Conservation (phyloP, 78 protist genomes). For the Goniomonas avonlea region DNA sequence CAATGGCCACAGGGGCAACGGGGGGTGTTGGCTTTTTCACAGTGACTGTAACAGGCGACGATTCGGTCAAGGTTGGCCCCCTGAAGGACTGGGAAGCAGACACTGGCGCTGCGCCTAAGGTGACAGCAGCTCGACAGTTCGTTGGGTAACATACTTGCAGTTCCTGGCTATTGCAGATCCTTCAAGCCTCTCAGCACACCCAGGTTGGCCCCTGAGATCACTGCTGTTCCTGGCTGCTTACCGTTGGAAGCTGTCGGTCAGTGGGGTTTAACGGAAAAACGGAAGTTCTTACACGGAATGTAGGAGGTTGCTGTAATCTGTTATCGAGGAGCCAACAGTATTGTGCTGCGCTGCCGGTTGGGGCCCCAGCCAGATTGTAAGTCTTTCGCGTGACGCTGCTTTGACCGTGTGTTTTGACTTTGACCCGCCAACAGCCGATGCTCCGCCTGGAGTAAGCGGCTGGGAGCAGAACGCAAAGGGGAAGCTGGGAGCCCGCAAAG, state of each 20-base stretch:
- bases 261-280: not conserved
- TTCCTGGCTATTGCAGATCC: constrained; percentile 60
- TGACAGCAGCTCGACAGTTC: not conserved
- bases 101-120: not conserved
- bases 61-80: too few species aligned
- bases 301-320: not conserved
- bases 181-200: constrained; percentile 19
- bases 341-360: not conserved
- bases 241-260: not conserved
- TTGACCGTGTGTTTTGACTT: not conserved
- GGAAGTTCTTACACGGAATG: not conserved
- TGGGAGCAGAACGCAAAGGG: constrained; percentile 77
- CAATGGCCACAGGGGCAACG: not conserved
- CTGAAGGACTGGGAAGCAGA: not conserved
- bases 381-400: not conserved
- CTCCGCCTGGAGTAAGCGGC: constrained; percentile 45
- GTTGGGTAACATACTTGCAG: not conserved
- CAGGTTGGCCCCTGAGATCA: constrained; percentile 85
- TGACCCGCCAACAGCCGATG: not conserved
- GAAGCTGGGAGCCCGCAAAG: constrained; percentile 56
- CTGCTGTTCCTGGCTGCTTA: constrained; percentile 26
- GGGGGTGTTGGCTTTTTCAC: not conserved
- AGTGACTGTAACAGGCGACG: not conserved
- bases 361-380: not conserved
- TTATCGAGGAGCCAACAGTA: not conserved